These are phyloP conservation scores for Vachellia collinsii DNA, from an alignment of 306 rosid species.

Conservation along the genomic window DNA sequence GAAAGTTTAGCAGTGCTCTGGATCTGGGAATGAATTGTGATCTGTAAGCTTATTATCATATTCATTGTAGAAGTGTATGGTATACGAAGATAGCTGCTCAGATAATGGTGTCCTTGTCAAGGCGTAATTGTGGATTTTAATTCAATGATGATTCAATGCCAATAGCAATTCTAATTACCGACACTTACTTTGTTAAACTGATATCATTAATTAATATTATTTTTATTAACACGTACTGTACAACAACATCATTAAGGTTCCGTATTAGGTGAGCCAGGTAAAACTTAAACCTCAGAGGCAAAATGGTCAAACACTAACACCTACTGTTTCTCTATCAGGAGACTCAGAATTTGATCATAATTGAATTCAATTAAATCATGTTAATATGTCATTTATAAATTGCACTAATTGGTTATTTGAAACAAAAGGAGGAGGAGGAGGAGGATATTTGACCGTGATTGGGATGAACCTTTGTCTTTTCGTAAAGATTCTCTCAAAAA, in stretches of 20 bases:
- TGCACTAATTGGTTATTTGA: no score
- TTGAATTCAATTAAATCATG: no score
- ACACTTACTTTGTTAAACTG: neutral
- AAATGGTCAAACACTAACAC: neutral
- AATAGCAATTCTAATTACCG: neutral
- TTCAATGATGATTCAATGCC: neutral
- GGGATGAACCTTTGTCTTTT: neutral
- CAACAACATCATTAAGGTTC: no score
- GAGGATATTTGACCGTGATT: no score
- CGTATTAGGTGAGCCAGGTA: neutral
- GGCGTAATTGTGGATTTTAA: neutral
- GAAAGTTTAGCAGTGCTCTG: no score
- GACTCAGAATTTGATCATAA: neutral
- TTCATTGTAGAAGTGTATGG: no score
- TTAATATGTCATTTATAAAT: no score
- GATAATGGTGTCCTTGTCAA: neutral
- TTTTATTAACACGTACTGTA: no score
- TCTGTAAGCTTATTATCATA: no score
- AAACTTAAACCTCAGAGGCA: neutral
- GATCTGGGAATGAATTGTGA: no score
- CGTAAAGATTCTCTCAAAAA: neutral
- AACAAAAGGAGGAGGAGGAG: no score
- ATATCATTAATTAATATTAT: neutral
- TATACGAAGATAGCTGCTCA: neutral
- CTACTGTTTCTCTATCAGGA: neutral